Base-by-base conservation (phyloP, 306 rosid species). In the Pueraria montana region DNA sequence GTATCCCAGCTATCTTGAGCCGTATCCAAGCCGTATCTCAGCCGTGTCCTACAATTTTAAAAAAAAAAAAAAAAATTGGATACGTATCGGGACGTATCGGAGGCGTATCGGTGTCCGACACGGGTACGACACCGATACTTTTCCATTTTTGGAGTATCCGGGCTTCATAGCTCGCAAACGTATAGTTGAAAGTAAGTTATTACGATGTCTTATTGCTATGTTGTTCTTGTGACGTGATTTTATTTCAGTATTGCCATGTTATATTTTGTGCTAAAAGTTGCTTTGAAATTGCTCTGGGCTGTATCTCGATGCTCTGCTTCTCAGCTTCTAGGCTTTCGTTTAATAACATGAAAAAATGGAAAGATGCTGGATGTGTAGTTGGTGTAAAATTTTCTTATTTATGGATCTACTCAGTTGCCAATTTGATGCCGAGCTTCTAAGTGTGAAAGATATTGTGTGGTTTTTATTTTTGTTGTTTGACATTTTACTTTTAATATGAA, bases 151-250 rank as follows among this genome's bases (percentile, higher is more conserved):
- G n/a, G n/a, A n/a, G n/a, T n/a, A n/a, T n/a, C n/a, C n/a, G n/a
- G n/a, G n/a, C n/a, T n/a, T n/a, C n/a, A n/a, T n/a, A n/a, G n/a
- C n/a, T n/a, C n/a, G n/a, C 53, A 93, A 86, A 84, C 98, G 98
- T 7, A 96, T 96, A 48, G 99, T 96, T 68, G 97, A 93, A 82
- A 72, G 99, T 96, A 78, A 86, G 97, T 91, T 68, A 45, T 77
- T 75, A 55, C 26, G 24, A 36, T 81, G 32, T 85, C 64, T 73
- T 42, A 12, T 43, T 49, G 79, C 70, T 49, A 52, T 67, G 40
- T 11, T 74, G 68, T 45, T 77, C 45, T 52, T 40, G 49, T 77
- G 52, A 67, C 56, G 32, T 26, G 70, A 14, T 20, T 81, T 73
- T 69, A 45, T 42, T 67, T 85, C 27, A 61, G 30, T 21, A 17